These are phyloP conservation scores for Primulina eburnea DNA, from an alignment of 257 asterid species.

Conservation along the genomic window DNA sequence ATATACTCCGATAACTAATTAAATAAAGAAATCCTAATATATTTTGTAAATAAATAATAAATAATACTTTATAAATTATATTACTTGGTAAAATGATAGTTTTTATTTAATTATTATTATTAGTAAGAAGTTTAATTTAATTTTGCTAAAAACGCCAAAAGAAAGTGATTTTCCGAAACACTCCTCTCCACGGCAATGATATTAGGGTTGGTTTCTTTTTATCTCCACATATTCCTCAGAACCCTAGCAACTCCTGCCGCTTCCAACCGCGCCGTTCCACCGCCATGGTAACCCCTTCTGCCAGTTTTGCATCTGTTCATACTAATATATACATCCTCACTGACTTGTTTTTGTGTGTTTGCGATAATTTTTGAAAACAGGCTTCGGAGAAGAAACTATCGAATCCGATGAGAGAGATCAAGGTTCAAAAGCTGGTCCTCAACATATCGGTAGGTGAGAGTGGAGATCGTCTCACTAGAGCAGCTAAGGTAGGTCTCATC, in stretches of 20 bases:
- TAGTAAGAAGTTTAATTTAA: too few relatives aligned
- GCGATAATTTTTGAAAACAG: conserved; percentile 33
- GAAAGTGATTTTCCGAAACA: too few relatives aligned
- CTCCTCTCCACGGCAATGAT: too few relatives aligned
- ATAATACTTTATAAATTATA: too few relatives aligned
- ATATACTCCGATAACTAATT: too few relatives aligned
- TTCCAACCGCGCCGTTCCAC: conserved; percentile 4
- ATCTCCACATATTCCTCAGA: background rate
- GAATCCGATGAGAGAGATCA: conserved; percentile 66
- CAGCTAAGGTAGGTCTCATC: conserved; percentile 38
- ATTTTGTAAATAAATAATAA: too few relatives aligned
- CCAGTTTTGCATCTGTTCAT: background rate
- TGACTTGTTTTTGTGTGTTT: background rate
- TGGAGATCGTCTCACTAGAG: conserved; percentile 65
- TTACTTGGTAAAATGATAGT: too few relatives aligned
- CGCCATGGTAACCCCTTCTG: conserved; percentile 28
- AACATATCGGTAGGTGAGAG: conserved; percentile 71
- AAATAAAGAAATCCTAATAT: too few relatives aligned
- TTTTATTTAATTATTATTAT: too few relatives aligned
- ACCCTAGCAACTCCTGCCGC: conserved; percentile 24
- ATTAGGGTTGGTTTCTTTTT: too few relatives aligned
- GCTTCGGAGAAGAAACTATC: conserved; percentile 58
- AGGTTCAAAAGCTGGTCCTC: conserved; percentile 66
- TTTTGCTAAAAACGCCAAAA: too few relatives aligned
- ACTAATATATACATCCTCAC: background rate